Base-by-base conservation (phyloP, 2,329 filamentous ascomycete species). In the Aspergillus hiratsukae region DNA sequence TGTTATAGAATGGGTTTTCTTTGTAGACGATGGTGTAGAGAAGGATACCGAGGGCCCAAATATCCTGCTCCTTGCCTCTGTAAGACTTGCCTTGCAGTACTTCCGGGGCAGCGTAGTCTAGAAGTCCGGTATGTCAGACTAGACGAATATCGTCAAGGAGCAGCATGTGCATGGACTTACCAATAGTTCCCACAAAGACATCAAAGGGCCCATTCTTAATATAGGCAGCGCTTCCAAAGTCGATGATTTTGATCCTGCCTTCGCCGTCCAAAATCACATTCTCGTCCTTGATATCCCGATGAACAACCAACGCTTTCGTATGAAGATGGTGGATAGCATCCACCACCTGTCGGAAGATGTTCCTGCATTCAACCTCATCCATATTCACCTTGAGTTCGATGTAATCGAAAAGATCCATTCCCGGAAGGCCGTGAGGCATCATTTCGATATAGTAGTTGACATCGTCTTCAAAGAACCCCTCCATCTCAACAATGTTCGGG, bases 21-120 rank as follows among this genome's bases (percentile, higher is more conserved):
- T 97, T 99, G 82, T 99, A 99, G 69, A 97, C 89, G 69, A 99
- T 97, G 28, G 94, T 99, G 79, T 99, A 99, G 14, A 99, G 84
- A 27, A 99, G 83, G 68, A 99, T 97, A 25, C 94, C 94, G 17
- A 99, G 82, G 0, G 94, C 94, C 94, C 94, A 99, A 29, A 99
- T 91, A 69, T 99, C 94, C 78, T 99, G 94, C 73, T 96, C 93
- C 75, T 95, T 96, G 69, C 94, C 94, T 63, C 89, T 85, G 75
- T 99, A 99, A 17, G 92, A 88, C 65, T 87, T 88, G 49, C 94
- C 94, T 56, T 91, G 91, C 50, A 99, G 83, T 54, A 99, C 94
- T 78, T 99, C 94, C n/a, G 94, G 94, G 6, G 94, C 94, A 48
- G 94, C 94, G 75, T 99, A 99, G 79, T 99, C 94, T 97, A 61